These are phyloP conservation scores for Petunia secreta DNA, from an alignment of 257 asterid genomes.

Conservation along the genomic window DNA sequence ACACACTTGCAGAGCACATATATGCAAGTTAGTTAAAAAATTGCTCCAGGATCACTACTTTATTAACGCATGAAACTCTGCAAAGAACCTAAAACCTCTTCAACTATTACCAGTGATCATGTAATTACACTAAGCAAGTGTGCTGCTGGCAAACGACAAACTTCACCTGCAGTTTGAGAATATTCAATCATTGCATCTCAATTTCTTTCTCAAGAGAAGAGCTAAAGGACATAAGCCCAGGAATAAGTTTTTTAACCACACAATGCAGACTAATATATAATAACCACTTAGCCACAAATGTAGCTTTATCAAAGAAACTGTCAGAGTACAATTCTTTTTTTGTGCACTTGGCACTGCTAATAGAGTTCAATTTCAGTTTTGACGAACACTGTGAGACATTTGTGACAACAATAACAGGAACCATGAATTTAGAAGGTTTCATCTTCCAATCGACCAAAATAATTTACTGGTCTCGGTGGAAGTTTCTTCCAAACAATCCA, in stretches of 20 bases:
- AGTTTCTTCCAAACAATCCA: constrained; percentile 37
- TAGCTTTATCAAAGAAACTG: not conserved
- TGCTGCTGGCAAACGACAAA: not conserved
- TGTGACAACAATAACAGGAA: constrained; percentile 26
- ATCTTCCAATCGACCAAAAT: constrained; percentile 35
- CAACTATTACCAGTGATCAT: not conserved
- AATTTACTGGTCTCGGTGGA: constrained; percentile 35
- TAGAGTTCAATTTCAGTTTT: constrained; percentile 18
- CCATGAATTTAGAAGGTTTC: constrained; percentile 22
- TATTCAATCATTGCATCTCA: not conserved
- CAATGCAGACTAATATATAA: not conserved
- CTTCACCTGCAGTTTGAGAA: not conserved
- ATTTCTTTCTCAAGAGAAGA: not conserved
- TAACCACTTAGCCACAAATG: not conserved
- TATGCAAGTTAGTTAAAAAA: not conserved
- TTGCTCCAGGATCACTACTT: not conserved
- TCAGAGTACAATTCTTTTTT: not conserved
- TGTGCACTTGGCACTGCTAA: constrained; percentile 10
- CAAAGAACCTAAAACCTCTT: not conserved
- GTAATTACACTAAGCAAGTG: not conserved
- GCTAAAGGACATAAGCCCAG: not conserved
- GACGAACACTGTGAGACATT: constrained; percentile 25
- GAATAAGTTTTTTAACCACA: not conserved
- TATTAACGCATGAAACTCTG: not conserved
- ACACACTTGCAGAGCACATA: not conserved